These are phyloP conservation scores for Ziziphus jujuba DNA, from an alignment of 306 rosid species.

Conservation along the genomic window DNA sequence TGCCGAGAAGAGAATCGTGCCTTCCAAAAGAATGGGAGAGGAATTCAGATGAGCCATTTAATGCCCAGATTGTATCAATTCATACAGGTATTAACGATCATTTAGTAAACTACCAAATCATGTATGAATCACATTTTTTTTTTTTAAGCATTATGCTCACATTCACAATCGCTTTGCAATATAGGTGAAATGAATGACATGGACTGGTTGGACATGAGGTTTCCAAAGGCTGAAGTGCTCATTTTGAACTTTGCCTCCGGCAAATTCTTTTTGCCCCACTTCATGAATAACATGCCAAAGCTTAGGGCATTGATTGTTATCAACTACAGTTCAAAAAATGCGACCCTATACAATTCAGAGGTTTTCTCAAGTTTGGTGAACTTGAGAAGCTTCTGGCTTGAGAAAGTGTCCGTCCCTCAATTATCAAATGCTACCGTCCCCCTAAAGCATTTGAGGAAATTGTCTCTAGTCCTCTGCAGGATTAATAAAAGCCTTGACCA, in stretches of 20 bases:
- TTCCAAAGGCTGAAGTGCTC: constrained; percentile 83
- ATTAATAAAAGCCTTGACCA: constrained; percentile 45
- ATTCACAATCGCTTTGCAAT: constrained; percentile 1
- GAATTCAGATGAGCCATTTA: constrained; percentile 47
- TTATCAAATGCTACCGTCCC: constrained; percentile 31
- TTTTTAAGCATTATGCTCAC: background rate
- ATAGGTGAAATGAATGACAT: constrained; percentile 81
- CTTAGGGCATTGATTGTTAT: constrained; percentile 64
- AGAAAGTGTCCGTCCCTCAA: constrained; percentile 61
- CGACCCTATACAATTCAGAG: constrained; percentile 50
- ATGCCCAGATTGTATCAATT: constrained; percentile 74
- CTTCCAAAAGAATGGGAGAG: constrained; percentile 84
- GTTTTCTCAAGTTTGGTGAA: constrained; percentile 43
- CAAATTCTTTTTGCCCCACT: constrained; percentile 69
- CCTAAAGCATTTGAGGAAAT: constrained; percentile 45
- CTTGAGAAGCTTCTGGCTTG: constrained; percentile 86
- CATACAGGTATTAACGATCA: constrained; percentile 63
- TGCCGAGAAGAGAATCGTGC: constrained; percentile 66
- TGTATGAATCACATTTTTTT: too few relatives aligned
- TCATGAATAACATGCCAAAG: constrained; percentile 76
- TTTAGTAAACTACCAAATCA: too few relatives aligned
- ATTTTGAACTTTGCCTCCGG: constrained; percentile 68
- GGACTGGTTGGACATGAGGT: constrained; percentile 70
- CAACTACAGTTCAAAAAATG: constrained; percentile 54
- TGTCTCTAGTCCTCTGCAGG: constrained; percentile 69